phyloP scores from a whole-genome alignment of 768 basidiomycete species.

The Mycena latifolia region DNA sequence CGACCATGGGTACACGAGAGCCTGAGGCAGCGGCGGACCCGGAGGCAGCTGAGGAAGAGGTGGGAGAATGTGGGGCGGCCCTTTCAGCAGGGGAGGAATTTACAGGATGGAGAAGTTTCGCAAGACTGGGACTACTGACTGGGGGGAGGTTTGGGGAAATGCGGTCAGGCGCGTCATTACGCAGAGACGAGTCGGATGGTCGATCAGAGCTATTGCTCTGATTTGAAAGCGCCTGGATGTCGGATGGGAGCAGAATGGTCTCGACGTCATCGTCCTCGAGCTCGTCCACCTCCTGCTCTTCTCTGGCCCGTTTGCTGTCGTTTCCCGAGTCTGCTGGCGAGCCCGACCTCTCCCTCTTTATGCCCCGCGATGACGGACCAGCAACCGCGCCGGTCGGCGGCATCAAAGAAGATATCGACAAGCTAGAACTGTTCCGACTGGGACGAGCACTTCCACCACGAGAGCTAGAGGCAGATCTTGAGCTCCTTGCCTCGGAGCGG shows the following conservation, averaged over 20 bases:
- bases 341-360: constrained; percentile 1
- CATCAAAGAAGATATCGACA: constrained; percentile 26
- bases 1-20: constrained; percentile 8
- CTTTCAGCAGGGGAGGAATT: not conserved
- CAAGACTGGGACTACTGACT: constrained; percentile 42
- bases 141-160: constrained; percentile 10
- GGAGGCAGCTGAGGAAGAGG: no score
- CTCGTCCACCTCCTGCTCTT: constrained; percentile 23
- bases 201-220: not conserved
- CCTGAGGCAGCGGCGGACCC: not conserved
- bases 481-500: constrained; percentile 19
- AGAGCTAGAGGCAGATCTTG: not conserved
- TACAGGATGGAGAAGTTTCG: constrained; percentile 39
- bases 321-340: not conserved
- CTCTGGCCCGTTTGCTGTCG: constrained; percentile 3
- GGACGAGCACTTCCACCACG: constrained; percentile 20
- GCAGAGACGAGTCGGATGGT: not conserved
- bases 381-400: constrained; percentile 2
- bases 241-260: constrained; percentile 16
- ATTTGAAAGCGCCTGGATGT: no score
- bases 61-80: no score
- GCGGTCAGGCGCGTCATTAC: not conserved
- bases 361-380: constrained; percentile 15
- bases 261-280: constrained; percentile 13
- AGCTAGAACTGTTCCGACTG: constrained; percentile 13